Evolutionary conservation across 208 protist genomes (phyloP).

Genomic region (Trypanosoma conorhini): DNA sequence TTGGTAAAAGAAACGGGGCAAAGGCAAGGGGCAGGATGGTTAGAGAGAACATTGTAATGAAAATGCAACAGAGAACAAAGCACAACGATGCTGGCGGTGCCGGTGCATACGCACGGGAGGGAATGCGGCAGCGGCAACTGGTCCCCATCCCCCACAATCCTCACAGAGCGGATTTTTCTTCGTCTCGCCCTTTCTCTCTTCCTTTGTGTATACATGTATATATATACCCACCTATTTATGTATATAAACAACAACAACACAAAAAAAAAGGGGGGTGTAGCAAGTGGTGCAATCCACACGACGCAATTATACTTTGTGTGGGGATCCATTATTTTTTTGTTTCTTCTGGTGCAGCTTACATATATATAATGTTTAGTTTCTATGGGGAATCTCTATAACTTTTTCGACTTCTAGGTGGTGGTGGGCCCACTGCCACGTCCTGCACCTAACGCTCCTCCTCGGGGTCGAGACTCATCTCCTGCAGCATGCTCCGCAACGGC

Average conservation of each 20-base stretch:
- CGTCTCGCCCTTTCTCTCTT: background rate
- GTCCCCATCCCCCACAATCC: background rate
- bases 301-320: background rate
- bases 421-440: background rate
- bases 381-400: background rate
- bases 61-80: background rate
- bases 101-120: background rate
- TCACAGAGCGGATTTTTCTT: background rate
- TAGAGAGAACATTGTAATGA: background rate
- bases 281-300: conserved; percentile 1
- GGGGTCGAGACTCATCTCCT: conserved; percentile 60
- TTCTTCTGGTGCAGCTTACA: background rate
- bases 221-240: too few species aligned
- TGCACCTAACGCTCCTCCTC: conserved; percentile 36
- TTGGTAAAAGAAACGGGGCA: background rate
- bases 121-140: background rate
- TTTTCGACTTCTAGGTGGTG: background rate
- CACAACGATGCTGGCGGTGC: background rate
- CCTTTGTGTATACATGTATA: conserved; percentile 1
- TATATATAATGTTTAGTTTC: background rate
- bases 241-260: too few species aligned
- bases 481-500: conserved; percentile 66
- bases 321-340: background rate
- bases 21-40: background rate
- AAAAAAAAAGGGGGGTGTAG: background rate